These are phyloP conservation scores for Mrakia gelida DNA, from an alignment of 768 basidiomycete species.

Conservation along the genomic window DNA sequence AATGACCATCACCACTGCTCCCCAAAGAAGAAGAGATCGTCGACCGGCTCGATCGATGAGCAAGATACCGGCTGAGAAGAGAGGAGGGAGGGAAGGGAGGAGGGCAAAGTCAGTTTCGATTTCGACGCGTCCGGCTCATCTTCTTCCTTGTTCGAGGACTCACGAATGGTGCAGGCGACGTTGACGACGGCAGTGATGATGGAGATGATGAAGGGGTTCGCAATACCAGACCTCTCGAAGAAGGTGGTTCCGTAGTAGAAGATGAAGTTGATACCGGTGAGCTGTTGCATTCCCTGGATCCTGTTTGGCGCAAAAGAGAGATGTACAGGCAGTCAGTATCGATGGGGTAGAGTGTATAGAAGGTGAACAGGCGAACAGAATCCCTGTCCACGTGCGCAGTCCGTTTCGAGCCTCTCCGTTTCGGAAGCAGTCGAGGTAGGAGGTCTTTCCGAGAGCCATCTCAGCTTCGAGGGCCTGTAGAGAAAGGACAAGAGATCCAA, in stretches of 20 bases:
- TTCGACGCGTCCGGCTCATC: no score
- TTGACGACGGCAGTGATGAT: slow-evolving; percentile 49
- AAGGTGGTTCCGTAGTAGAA: slow-evolving; percentile 64
- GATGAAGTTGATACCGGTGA: slow-evolving; percentile 62
- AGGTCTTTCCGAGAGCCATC: slow-evolving; percentile 37
- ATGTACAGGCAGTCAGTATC: no score
- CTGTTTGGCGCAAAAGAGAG: no score
- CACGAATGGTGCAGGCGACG: slow-evolving; percentile 60
- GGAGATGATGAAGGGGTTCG: slow-evolving; percentile 58
- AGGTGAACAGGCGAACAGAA: slow-evolving; percentile 51
- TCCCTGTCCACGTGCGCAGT: slow-evolving; percentile 75
- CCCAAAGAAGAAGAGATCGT: slow-evolving; percentile 69
- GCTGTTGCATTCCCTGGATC: slow-evolving; percentile 62
- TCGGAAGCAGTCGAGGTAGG: slow-evolving; percentile 64
- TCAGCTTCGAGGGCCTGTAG: slow-evolving; percentile 30
- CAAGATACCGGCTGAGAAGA: slow-evolving; percentile 57
- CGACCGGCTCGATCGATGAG: slow-evolving; percentile 79
- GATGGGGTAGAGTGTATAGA: no score
- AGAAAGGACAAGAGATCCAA: no score
- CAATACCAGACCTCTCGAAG: slow-evolving; percentile 59
- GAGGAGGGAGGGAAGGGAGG: no score
- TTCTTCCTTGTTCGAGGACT: no score
- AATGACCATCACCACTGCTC: slow-evolving; percentile 66
- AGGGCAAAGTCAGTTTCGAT: no score
- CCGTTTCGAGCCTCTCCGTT: slow-evolving; percentile 56